Conservation (phyloP, 768 basidiomycete species). For the Sistotremastrum niveocremeum region DNA sequence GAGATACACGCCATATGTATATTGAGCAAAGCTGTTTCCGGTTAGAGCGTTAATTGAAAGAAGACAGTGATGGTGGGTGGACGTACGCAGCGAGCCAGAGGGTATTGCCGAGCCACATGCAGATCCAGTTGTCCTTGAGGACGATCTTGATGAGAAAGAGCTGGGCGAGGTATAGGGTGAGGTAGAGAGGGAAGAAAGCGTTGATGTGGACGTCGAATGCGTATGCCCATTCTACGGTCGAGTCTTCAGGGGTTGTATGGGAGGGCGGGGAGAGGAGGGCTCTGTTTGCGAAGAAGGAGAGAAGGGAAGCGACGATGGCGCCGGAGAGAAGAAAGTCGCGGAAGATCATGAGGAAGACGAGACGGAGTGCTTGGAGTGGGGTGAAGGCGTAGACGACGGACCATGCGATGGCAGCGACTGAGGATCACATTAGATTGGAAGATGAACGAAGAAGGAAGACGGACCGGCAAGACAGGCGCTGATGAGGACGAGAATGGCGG, state of each 20-base stretch:
- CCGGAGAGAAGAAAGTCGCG: constrained; percentile 82
- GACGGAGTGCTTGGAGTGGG: constrained; percentile 37
- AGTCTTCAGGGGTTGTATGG: constrained; percentile 55
- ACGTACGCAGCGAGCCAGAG: constrained; percentile 77
- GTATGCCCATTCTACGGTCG: constrained; percentile 81
- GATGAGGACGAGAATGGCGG: constrained; percentile 84
- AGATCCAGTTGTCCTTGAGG: constrained; percentile 83
- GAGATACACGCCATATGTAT: constrained; percentile 82
- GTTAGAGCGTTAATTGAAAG: not conserved
- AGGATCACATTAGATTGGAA: not conserved
- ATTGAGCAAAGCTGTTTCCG: constrained; percentile 62
- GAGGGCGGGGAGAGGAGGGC: constrained; percentile 59
- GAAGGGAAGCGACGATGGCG: constrained; percentile 21
- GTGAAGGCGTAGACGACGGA: constrained; percentile 66
- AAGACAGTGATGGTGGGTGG: not conserved
- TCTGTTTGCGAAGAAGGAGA: constrained; percentile 58
- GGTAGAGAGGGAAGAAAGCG: constrained; percentile 88
- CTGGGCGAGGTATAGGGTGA: constrained; percentile 82
- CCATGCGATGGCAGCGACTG: constrained; percentile 80
- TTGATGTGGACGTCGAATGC: constrained; percentile 97
- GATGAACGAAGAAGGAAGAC: constrained; percentile 10
- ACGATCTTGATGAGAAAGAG: constrained; percentile 76
- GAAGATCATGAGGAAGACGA: constrained; percentile 71
- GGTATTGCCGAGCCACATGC: constrained; percentile 85
- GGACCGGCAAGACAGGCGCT: constrained; percentile 62